Evolutionary conservation across 176 grass and related monocot genomes (phyloP), one percentile per base, ranked within the genome.

Genomic region (Hsuehochloa calcarea): DNA sequence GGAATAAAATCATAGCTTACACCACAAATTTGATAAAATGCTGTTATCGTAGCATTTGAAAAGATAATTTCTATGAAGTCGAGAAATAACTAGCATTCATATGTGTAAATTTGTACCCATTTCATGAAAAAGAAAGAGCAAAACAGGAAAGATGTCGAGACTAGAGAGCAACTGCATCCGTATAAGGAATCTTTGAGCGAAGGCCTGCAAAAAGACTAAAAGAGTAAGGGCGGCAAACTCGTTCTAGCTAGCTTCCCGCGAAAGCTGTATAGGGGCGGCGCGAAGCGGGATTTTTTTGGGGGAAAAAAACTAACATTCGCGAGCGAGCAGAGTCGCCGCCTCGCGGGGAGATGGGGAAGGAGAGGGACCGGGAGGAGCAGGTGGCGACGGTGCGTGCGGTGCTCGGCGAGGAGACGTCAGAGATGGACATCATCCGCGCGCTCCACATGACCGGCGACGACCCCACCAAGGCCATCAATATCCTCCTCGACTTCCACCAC

Each of bases 381-480:
- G 82, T 98, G 80, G 87, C 88, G 70, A 39, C 85, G 59, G 93
- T 98, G 37, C 91, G 93, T 27, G 88, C 91, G 4, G 96, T 98
- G 58, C 91, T 98, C 61, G 96, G 96, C 14, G 75, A 81, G 45
- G 85, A 49, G 20, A 90, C 85, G 77, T 80, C 91, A n/a, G 93
- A 95, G 79, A 98, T 98, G 85, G 91, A 98, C 80, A 93, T 98
- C 70, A 95, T 98, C 70, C 96, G 96, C 29, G 91, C 96, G 10
- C 89, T 98, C 49, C 96, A 95, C 84, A 80, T 95, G 93, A 89
- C 93, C 77, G 87, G 90, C 64, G 80, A 90, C 85, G 93, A 98
- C 77, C 88, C 88, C 58, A 84, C 93, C 64, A 90, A 92, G 60
- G 93, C 96, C 84, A 98, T 98, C 84, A 98, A 98, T 85, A 93